phyloP scores from a whole-genome alignment of 2,329 filamentous ascomycete species.

The Coleophoma cylindrospora region DNA sequence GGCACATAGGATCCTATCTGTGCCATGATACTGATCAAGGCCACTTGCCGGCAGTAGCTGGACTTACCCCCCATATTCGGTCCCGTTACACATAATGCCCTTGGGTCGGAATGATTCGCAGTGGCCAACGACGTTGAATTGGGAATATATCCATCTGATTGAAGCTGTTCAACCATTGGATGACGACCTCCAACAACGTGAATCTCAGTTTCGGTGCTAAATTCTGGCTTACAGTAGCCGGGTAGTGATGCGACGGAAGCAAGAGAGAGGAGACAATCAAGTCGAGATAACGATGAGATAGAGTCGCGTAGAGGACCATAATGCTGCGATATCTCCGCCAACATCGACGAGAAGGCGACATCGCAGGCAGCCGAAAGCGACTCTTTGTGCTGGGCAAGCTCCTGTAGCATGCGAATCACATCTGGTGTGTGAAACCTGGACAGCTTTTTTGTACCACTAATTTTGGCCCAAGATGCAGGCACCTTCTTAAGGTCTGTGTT shows the following conservation, averaged over 20 bases:
- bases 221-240: constrained; percentile 76
- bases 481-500: constrained; percentile 80
- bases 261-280: constrained; percentile 87
- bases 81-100: constrained; percentile 69
- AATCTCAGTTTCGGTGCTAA: constrained; percentile 60
- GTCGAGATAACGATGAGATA: constrained; percentile 75
- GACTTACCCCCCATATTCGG: constrained; percentile 99
- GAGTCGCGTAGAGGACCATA: constrained; percentile 90
- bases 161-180: constrained; percentile 90
- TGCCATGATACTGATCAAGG: constrained; percentile 87
- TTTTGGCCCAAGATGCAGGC: constrained; percentile 90
- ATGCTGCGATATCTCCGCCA: constrained; percentile 69
- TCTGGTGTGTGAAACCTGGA: constrained; percentile 94
- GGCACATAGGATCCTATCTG: constrained; percentile 95
- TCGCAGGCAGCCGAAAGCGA: constrained; percentile 89
- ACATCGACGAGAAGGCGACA: constrained; percentile 67
- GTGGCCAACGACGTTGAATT: constrained; percentile 75
- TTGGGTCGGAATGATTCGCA: constrained; percentile 51
- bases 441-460: constrained; percentile 88
- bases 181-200: constrained; percentile 74
- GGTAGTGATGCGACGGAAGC: constrained; percentile 79
- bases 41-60: constrained; percentile 91
- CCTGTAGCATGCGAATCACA: constrained; percentile 74
- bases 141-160: constrained; percentile 84
- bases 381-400: constrained; percentile 93